A percentile compares a stretch with the other conserved stretches of the same genome.
Evolutionary conservation across 257 asterid species (phyloP).

Genomic region (Nicotiana tabacum): DNA sequence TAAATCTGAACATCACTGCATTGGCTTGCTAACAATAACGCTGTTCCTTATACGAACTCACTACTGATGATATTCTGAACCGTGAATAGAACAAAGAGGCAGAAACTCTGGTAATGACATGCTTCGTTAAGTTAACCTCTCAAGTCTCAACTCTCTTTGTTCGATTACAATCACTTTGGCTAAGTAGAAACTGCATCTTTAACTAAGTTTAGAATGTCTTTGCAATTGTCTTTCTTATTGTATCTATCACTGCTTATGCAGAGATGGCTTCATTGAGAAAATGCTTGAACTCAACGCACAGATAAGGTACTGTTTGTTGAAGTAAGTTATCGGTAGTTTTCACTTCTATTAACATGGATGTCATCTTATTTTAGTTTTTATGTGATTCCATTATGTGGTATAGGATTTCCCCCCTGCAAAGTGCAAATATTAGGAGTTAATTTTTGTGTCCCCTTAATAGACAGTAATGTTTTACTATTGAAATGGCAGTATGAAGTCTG

Average conservation of each 20-base stretch:
- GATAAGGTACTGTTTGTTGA: constrained; percentile 39
- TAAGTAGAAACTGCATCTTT: background rate
- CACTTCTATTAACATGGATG: too few relatives aligned
- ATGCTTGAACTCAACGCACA: constrained; percentile 61
- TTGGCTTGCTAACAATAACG: background rate
- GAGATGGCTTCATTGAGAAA: constrained; percentile 58
- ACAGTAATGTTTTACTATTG: background rate
- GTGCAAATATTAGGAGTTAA: too few relatives aligned
- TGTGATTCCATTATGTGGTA: too few relatives aligned
- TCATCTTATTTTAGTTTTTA: too few relatives aligned
- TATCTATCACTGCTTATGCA: constrained; percentile 25
- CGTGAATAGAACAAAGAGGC: constrained; percentile 53
- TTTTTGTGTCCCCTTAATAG: background rate
- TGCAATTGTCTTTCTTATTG: background rate
- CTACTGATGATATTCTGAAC: constrained; percentile 17
- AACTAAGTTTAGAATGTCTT: background rate
- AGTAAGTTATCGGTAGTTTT: too few relatives aligned
- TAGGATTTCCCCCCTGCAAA: too few relatives aligned
- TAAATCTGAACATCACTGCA: background rate
- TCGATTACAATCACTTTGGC: background rate
- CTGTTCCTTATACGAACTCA: background rate
- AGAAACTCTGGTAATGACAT: constrained; percentile 34
- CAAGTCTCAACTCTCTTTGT: background rate
- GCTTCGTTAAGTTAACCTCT: background rate
- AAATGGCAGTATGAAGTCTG: background rate